Base-by-base conservation (phyloP, 2,329 filamentous ascomycete species). In the Claviceps paspali region DNA sequence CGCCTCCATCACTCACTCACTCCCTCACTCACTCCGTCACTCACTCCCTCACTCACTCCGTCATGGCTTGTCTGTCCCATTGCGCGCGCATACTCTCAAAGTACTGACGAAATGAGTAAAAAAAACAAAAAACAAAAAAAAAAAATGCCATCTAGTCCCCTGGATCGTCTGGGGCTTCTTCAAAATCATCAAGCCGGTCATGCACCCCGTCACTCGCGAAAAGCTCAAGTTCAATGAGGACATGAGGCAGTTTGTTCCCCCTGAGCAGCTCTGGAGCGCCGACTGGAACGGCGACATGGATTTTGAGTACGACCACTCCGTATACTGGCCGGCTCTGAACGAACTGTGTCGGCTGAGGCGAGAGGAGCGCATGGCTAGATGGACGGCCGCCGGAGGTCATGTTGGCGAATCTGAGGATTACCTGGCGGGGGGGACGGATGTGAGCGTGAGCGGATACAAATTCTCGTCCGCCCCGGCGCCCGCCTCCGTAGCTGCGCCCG, bases 161-260 rank as follows among this genome's bases (percentile, higher is more conserved):
- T 95, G 84, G 76, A 72, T 93, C 45, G 83, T 96, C 43, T 79
- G 75, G 58, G 82, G 82, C 35, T 98, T 98, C 70, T 93, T 96
- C 70, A 95, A 93, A 61, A 65, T 95, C 50, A 87, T 98, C 61
- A 86, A 77, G 4, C 86, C 88, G 28, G 95, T 98, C 61, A 94
- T 98, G 61, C 91, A 98, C 59, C 91, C 91, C 6, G 65, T 87
- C 50, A 98, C 91, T 8, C 77, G 82, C 41, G 78, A 91, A 52
- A 98, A 98, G 68, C 78, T 98, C 64, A 92, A 91, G 64, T 95
- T 94, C 70, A 95, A 96, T 65, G 86, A 94, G 57, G 82, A 92
- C 53, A 78, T 94, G 65, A 70, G 70, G 47, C 67, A 82, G 47
- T 85, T 86, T 55, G 80, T 98, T 15, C 86, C 86, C 5, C 60